Base-by-base conservation (phyloP, 1,139 yeast species). In the Diutina catenulata region DNA sequence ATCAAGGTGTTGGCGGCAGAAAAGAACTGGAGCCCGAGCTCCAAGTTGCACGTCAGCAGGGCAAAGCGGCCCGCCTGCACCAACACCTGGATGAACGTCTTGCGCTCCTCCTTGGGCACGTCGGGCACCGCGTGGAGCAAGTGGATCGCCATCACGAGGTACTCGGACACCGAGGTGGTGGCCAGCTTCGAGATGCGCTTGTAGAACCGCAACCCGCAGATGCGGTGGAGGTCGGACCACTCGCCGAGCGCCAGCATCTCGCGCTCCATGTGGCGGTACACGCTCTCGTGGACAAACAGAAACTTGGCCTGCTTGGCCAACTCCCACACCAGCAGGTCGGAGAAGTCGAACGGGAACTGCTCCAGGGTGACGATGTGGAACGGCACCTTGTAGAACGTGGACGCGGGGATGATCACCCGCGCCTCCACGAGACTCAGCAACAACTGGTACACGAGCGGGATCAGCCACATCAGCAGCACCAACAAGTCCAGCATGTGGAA, bases 341-440 rank as follows among this genome's bases (percentile, higher is more conserved):
- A 48, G n/a, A 71, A 41, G 3, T 59, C 59, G 38, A 70, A 62
- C 0, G 70, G 64, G 28, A 59, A 56, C 1, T 55, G 56, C 3
- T 51, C 49, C 2, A 57, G 50, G 16, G 62, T 53, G 27, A 61
- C 41, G 19, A 57, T 40, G 41, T 66, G 65, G 43, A 70, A 68
- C 4, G 78, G 76, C 24, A 70, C 55, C 44, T 71, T 72, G 48
- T 71, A 70, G 43, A 61, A 64, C 1, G 68, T 54, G 18, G 67
- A 62, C 9, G 62, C 53, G 1, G 76, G 73, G 1, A 51, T 46
- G 6, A 73, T 47, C 1, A 70, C 39, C 27, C 57, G 55, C 11
- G 55, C 41, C 26, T 61, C 60, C 15, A 63, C 49, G 14, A 67
- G 64, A 28, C 59, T 47, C 27, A 57, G 60, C 7, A 72, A 42